Percentiles rank a stretch among this genome's conserved stretches.
Conservation (phyloP, 2,329 filamentous ascomycete species). For the Penicillium sp. region DNA sequence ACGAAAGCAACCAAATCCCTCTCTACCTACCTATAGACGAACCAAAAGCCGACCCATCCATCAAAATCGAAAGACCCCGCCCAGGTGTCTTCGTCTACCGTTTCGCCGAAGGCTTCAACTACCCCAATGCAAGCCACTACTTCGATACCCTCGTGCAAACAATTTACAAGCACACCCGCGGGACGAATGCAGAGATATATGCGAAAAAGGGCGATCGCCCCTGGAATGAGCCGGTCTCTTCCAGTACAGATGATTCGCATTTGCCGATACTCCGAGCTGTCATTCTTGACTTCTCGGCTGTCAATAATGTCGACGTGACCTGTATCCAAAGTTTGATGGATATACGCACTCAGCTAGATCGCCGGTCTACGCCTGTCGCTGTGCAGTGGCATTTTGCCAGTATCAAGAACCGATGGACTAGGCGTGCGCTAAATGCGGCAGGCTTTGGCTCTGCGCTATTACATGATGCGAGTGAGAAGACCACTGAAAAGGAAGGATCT, state of each 20-base stretch:
- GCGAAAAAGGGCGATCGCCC: conserved; percentile 69
- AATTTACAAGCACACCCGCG: conserved; percentile 66
- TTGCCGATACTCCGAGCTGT: conserved; percentile 73
- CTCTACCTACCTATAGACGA: conserved; percentile 70
- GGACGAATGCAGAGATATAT: conserved; percentile 66
- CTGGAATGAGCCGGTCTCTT: conserved; percentile 84
- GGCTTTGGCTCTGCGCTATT: conserved; percentile 74
- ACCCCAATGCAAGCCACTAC: conserved; percentile 82
- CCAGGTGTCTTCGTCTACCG: conserved; percentile 92
- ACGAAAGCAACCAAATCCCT: conserved; percentile 46
- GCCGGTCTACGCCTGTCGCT: conserved; percentile 69
- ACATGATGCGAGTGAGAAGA: neutral
- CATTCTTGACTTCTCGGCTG: conserved; percentile 83
- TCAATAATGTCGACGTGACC: conserved; percentile 88
- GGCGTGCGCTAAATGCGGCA: conserved; percentile 75
- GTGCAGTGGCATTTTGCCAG: conserved; percentile 94
- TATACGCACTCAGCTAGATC: conserved; percentile 86
- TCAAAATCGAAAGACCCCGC: conserved; percentile 71
- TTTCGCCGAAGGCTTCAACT: conserved; percentile 88
- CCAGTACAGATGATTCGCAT: conserved; percentile 28
- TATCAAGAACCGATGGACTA: conserved; percentile 88
- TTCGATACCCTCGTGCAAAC: conserved; percentile 69
- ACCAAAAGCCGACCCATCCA: conserved; percentile 78
- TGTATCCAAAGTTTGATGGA: conserved; percentile 87
- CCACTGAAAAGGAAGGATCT: neutral